Base-by-base conservation (phyloP, 352 stramenopile species). In the Globisporangium carolinianum region DNA sequence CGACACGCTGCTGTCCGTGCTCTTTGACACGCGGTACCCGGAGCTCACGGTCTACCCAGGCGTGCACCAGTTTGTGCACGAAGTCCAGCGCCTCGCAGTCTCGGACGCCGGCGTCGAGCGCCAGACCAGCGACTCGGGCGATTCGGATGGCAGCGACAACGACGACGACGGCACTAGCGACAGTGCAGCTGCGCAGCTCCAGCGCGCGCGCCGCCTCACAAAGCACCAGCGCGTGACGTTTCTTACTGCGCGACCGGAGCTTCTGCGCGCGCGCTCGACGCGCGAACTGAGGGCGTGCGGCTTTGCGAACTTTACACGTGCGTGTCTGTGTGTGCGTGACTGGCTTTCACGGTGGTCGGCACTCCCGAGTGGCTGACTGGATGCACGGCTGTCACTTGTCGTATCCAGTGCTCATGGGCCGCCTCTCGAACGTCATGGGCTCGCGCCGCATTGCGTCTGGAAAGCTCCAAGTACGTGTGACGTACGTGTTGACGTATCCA, bases 1-100 rank as follows among this genome's bases (percentile, higher is more conserved):
- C 56, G 83, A 92, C 62, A 92, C 83, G 41, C 71, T 92, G 67
- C 67, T 89, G 9, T 84, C 79, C 5, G 75, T 79, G 18, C 69
- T 93, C 10, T 93, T 93, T 46, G 83, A 93, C 60, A 85, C 71
- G 48, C 75, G 83, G 45, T 93, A 93, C 57, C 83, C 83, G 18
- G 79, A 91, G 51, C 67, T 93, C 38, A 91, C 83, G 10, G 80
- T 93, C 4, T 93, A 93, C 47, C 83, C 83, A 7, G 83, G 83
- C 53, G 80, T 90, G 12, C 79, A 90, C 66, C 83, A 92, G 72
- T 92, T 92, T 38, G 78, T 86, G 11, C 71, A 90, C 32, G 83
- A 92, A 59, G 62, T 92, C 11, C 68, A 88, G 60, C 72, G 73
- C 3, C 61, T 73, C 39, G 75, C 66, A 18, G 62, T 62, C 32